phyloP scores from a whole-genome alignment of 1,284 basidiomycete genomes.

The Ceratobasidium sp. region DNA sequence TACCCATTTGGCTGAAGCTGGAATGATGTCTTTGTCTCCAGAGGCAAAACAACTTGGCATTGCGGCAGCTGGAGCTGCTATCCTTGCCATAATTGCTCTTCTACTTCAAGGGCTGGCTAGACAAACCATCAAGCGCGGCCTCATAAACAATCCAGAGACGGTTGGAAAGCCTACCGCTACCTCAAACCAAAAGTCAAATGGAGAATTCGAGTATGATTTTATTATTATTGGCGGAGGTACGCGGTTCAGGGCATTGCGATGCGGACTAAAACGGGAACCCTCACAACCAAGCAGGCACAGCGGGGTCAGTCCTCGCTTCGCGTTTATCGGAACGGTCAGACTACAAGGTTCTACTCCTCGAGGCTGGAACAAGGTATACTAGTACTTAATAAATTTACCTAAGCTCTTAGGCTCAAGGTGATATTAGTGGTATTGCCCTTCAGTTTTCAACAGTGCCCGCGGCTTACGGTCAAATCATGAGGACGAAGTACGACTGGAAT shows the following conservation, averaged over 20 bases:
- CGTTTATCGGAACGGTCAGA: slow-evolving; percentile 35
- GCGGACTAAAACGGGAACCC: neutral
- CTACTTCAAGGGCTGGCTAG: slow-evolving; percentile 9
- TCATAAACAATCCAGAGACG: slow-evolving; percentile 30
- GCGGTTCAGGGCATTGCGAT: neutral
- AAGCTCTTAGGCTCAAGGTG: no score
- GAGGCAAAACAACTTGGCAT: slow-evolving; percentile 12
- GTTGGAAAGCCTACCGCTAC: neutral
- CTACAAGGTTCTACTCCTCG: slow-evolving; percentile 33
- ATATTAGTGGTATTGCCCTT: slow-evolving; percentile 19
- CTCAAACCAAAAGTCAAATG: neutral
- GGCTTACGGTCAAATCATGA: slow-evolving; percentile 58
- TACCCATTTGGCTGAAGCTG: no score
- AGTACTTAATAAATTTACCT: no score
- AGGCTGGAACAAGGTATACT: slow-evolving; percentile 29
- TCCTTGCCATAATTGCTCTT: slow-evolving; percentile 7
- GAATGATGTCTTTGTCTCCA: slow-evolving; percentile 17
- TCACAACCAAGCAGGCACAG: slow-evolving; percentile 9
- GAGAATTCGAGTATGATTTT: slow-evolving; percentile 25
- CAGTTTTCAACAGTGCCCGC: slow-evolving; percentile 24
- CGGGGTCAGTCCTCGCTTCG: slow-evolving; percentile 39
- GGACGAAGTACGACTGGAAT: slow-evolving; percentile 64
- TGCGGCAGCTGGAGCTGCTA: slow-evolving; percentile 27
- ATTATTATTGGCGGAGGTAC: slow-evolving; percentile 41
- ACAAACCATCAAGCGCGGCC: slow-evolving; percentile 15